These are phyloP conservation scores for Aspergillus sp. DNA, from an alignment of 2,329 filamentous ascomycete species.

Conservation along the genomic window DNA sequence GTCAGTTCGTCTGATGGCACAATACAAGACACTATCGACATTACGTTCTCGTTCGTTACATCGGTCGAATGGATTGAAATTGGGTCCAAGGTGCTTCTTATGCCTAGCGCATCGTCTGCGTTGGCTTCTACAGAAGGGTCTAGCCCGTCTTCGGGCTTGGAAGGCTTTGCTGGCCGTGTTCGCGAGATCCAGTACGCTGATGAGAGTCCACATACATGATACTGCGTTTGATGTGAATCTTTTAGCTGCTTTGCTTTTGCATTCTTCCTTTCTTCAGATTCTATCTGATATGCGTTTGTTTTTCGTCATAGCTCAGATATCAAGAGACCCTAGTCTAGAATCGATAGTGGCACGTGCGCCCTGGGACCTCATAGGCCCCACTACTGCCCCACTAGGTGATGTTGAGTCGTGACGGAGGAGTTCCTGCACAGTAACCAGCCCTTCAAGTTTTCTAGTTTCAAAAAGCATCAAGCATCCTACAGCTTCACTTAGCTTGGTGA, in stretches of 20 bases:
- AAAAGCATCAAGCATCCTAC: background rate
- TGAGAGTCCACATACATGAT: conserved; percentile 34
- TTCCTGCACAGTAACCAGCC: conserved; percentile 6
- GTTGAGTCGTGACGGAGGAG: background rate
- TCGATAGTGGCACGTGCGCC: conserved; percentile 9
- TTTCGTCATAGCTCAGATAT: too few relatives aligned
- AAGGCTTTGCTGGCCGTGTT: conserved; percentile 63
- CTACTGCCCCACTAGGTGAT: conserved; percentile 4
- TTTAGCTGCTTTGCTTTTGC: background rate
- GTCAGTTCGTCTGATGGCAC: conserved; percentile 28
- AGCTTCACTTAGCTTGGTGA: background rate
- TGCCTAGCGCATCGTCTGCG: conserved; percentile 59
- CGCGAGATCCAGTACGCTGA: conserved; percentile 48
- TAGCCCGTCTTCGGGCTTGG: conserved; percentile 57
- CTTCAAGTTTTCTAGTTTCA: background rate
- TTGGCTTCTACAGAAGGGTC: conserved; percentile 53
- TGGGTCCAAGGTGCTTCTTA: conserved; percentile 62
- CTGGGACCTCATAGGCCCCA: background rate
- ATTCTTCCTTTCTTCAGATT: background rate
- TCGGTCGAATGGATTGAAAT: conserved; percentile 62
- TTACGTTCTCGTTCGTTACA: conserved; percentile 62
- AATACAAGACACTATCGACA: conserved; percentile 40
- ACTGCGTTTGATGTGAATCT: background rate
- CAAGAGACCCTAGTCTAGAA: too few relatives aligned
- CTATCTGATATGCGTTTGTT: background rate